Evolutionary conservation across 257 asterid species (phyloP), one percentile per base, ranked within the genome.

Genomic region (Nicotiana knightiana): DNA sequence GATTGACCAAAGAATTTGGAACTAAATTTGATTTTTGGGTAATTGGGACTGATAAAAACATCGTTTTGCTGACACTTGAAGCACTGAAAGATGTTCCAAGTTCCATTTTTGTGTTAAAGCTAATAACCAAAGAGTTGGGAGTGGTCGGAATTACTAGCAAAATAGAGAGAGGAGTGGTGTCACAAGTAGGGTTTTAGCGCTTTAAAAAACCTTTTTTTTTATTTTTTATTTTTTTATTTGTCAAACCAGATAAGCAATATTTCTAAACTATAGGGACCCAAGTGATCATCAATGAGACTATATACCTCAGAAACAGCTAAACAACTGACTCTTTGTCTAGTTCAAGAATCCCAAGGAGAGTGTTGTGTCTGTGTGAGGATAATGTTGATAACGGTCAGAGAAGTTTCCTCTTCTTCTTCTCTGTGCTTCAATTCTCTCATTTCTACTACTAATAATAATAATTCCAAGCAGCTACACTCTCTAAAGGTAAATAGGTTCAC

Each of bases 331-430:
- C 30, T 28, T 28, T 28, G 24, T 28, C 1, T 28, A 28, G 30
- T 28, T 13, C n/a, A 9, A 30, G 30, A 35, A 62, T 26, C 30
- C 1, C 13, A 12, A 28, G 70, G 5, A 28, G 9, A 63, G 18
- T 0, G 15, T 24, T 7, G 73, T 32, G 73, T 66, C 13, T 67
- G 54, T 67, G 54, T 18, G 84, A 83, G 83, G 94, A 91, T 90
- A 90, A 93, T 92, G 97, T 91, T 86, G 97, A 87, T 87, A 87
- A 81, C 90, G 28, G 91, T 81, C 35, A 87, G 93, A 87, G 93
- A 90, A 81, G 86, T 91, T 92, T 43, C 54, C 66, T 67, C 88
- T 26, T 91, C 78, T 21, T 58, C 64, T 78, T 75, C 87, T 35
- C 84, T 89, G 33, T 85, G 82, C 86, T 83, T 86, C 86, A 62